Evolutionary conservation across 2,329 filamentous ascomycete species (phyloP).

Genomic region (Colletotrichum sp.): DNA sequence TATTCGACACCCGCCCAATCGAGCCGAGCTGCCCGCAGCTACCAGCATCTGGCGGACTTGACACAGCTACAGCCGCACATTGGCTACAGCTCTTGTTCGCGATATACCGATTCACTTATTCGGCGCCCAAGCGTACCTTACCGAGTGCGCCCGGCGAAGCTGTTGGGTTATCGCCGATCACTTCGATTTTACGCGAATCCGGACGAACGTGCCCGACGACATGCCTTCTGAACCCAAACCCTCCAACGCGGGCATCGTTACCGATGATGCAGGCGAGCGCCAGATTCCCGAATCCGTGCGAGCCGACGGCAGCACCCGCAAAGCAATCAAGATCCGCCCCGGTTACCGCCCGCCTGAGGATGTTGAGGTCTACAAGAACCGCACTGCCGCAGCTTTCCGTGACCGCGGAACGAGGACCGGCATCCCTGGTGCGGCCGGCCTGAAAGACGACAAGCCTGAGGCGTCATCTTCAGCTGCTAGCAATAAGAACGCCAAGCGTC

Average conservation of each 20-base stretch:
- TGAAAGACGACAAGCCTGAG: slow-evolving; percentile 54
- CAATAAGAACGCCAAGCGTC: slow-evolving; percentile 87
- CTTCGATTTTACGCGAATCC: neutral
- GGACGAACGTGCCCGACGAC: slow-evolving; percentile 1
- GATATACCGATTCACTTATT: neutral
- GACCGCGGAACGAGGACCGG: slow-evolving; percentile 68
- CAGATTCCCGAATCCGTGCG: slow-evolving; percentile 89
- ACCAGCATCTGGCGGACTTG: neutral
- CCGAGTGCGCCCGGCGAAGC: neutral
- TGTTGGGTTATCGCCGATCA: neutral
- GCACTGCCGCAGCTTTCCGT: slow-evolving; percentile 84
- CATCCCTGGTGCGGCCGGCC: slow-evolving; percentile 75
- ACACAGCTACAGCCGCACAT: neutral
- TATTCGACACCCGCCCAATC: neutral
- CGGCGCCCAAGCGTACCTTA: neutral
- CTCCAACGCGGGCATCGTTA: slow-evolving; percentile 76
- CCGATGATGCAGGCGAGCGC: slow-evolving; percentile 77
- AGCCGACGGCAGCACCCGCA: slow-evolving; percentile 88
- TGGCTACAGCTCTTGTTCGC: neutral
- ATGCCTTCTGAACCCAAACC: slow-evolving; percentile 46
- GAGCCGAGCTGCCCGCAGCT: neutral
- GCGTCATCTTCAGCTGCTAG: slow-evolving; percentile 54
- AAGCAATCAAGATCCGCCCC: slow-evolving; percentile 91
- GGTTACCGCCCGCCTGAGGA: slow-evolving; percentile 96
- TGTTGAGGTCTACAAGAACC: slow-evolving; percentile 94